phyloP scores from a whole-genome alignment of 805 yeast genomes.

The Metschnikowia dekortorum region DNA sequence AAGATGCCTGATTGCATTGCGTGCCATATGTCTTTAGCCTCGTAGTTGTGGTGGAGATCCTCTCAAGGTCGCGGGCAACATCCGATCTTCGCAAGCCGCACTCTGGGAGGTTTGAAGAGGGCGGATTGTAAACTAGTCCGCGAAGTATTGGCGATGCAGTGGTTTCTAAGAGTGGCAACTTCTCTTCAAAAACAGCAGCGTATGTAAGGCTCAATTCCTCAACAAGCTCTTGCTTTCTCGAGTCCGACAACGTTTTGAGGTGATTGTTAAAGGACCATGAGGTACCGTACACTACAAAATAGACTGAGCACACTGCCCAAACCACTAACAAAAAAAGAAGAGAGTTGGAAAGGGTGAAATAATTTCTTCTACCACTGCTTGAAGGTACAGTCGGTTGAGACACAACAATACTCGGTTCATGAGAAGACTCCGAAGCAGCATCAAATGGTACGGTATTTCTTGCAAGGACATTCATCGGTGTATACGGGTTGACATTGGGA shows the following conservation, averaged over 20 bases:
- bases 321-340: neutral
- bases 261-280: constrained; percentile 7
- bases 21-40: constrained; percentile 57
- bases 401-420: neutral
- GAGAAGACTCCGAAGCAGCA: neutral
- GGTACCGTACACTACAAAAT: constrained; percentile 8
- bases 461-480: neutral
- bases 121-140: constrained; percentile 62
- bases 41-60: constrained; percentile 54
- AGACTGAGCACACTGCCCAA: neutral
- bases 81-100: constrained; percentile 50
- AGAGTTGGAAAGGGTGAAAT: neutral
- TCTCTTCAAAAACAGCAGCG: neutral
- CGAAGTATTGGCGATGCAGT: constrained; percentile 30
- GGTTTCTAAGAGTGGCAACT: neutral
- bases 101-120: constrained; percentile 44
- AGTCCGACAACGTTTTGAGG: constrained; percentile 5
- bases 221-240: constrained; percentile 2
- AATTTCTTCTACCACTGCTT: neutral
- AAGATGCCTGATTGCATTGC: constrained; percentile 54
- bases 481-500: neutral
- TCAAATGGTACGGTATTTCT: neutral
- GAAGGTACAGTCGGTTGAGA: neutral
- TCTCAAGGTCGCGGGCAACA: constrained; percentile 51
- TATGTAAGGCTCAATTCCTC: constrained; percentile 4